Conservation (phyloP, 805 yeast species). For the Zygosaccharomyces siamensis region DNA sequence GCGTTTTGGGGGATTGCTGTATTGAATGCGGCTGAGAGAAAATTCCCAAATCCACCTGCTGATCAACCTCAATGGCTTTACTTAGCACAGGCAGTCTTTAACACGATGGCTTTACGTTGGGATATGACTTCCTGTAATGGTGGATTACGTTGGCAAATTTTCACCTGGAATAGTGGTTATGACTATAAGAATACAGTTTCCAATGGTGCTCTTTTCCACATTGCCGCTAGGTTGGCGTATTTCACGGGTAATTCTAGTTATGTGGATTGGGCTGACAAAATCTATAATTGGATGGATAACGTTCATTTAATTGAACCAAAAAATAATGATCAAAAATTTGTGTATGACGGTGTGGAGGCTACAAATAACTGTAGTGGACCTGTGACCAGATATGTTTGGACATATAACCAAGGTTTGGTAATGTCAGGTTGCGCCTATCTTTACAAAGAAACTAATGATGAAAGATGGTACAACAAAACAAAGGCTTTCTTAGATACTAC, state of each 20-base stretch:
- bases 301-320: conserved; percentile 40
- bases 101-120: conserved; percentile 90
- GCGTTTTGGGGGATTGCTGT: conserved; percentile 95
- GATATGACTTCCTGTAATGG: conserved; percentile 70
- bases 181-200: conserved; percentile 87
- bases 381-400: conserved; percentile 65
- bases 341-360: conserved; percentile 65
- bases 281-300: conserved; percentile 76
- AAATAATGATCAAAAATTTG: conserved; percentile 36
- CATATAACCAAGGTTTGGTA: conserved; percentile 79
- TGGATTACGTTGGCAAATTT: conserved; percentile 95
- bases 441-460: conserved; percentile 65
- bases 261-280: conserved; percentile 64
- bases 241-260: conserved; percentile 73
- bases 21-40: conserved; percentile 87
- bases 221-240: conserved; percentile 82
- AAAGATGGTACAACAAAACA: conserved; percentile 62
- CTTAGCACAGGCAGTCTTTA: conserved; percentile 83
- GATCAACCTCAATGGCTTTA: conserved; percentile 69
- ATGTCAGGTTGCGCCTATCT: conserved; percentile 77
- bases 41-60: conserved; percentile 64
- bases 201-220: conserved; percentile 84
- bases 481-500: conserved; percentile 51
- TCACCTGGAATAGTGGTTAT: conserved; percentile 89
- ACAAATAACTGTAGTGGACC: conserved; percentile 53